Conservation (phyloP, 106 monocot species). For the Posidonia australis region DNA sequence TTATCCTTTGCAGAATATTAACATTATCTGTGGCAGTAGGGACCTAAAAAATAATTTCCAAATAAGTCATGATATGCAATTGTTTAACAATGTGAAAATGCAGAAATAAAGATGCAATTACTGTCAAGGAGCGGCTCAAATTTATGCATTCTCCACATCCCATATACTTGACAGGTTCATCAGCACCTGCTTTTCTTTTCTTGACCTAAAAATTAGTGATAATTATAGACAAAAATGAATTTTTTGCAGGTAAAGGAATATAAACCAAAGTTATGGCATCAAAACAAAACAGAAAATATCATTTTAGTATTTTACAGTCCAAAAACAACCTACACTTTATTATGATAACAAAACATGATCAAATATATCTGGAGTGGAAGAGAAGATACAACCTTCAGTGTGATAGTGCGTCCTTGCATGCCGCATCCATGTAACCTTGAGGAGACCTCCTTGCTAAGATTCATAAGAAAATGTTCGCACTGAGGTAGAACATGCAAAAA, state of each 20-base stretch:
- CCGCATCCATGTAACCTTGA: conserved; percentile 67
- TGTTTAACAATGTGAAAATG: not conserved
- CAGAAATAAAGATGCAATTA: conserved; percentile 11
- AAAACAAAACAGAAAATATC: not conserved
- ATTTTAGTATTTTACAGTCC: no score
- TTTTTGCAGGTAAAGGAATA: not conserved
- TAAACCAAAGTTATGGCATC: not conserved
- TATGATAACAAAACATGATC: not conserved
- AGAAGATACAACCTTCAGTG: conserved; percentile 48
- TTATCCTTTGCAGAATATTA: conserved; percentile 41
- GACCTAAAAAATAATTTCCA: conserved; percentile 29
- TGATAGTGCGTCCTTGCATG: conserved; percentile 67
- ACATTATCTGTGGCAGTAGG: conserved; percentile 47
- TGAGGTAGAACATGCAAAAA: conserved; percentile 19
- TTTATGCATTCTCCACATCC: conserved; percentile 93
- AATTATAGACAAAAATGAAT: not conserved
- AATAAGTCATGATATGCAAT: not conserved
- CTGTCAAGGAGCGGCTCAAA: conserved; percentile 74
- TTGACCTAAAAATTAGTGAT: conserved; percentile 37
- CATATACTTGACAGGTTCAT: conserved; percentile 87
- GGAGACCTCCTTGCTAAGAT: conserved; percentile 81
- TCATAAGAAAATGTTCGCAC: conserved; percentile 60
- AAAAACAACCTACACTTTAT: not conserved
- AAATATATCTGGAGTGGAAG: not conserved
- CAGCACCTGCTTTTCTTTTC: conserved; percentile 67